Base-by-base conservation (phyloP, 2,329 filamentous ascomycete genomes). In the Colletotrichum aenigma region DNA sequence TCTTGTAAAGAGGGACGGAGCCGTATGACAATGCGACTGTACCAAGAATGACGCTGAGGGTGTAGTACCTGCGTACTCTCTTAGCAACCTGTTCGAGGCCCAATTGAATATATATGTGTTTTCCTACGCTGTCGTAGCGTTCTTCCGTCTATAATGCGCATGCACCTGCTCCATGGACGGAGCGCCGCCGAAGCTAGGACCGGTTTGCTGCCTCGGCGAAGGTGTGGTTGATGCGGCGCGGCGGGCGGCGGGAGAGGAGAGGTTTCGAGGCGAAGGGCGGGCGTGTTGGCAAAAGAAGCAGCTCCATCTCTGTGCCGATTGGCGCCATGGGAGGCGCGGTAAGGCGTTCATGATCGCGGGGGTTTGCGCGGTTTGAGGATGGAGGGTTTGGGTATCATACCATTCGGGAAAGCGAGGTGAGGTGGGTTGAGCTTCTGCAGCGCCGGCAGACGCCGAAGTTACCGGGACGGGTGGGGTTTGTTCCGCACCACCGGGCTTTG, bases 1-100 rank as follows among this genome's bases (percentile, higher is more conserved):
- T 96, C 85, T 96, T 96, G 85, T 97, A 97, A 83, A 97, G 87
- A 3, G 95, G 95, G 65, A 97, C 95, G 13, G 94, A 95, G 79
- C 94, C 94, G 82, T 97, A 97, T 2, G 94, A 94, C 43, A 97
- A 86, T 5, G 94, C 94, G 24, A 96, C 93, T 7, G 94, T 96
- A 71, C 94, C 94, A 68, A 97, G 86, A 74, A 96, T 95, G 77
- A 95, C 88, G 82, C 94, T 95, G 77, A 96, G 84, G 16, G 93
- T 91, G 83, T 96, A 97, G 86, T 92, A 93, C 84, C 92, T 94
- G 78, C 38, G 34, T 43, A 15, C 18, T 24, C 36, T 28, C 70
- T 78, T 64, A 82, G 80, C 71, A 48, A 52, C 43, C 43, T 28
- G n/a, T 34, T 21, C 55, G 64, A 36, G 13, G 13, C 10, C 34